These are phyloP conservation scores for Chalciporus pseudorubinellus DNA, from an alignment of 768 basidiomycete genomes.

Conservation along the genomic window DNA sequence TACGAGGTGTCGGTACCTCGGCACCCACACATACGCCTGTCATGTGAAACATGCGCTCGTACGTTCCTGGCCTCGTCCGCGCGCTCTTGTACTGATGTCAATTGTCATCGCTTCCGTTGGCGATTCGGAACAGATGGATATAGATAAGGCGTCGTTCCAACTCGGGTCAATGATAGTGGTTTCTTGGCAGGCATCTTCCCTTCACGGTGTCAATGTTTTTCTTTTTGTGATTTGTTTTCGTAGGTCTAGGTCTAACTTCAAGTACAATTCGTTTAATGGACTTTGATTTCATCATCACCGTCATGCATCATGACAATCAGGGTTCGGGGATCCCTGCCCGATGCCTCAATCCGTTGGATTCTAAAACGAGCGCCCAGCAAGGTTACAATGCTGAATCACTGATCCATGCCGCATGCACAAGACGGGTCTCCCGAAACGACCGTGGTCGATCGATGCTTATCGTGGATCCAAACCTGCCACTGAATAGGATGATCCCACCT, in stretches of 20 bases:
- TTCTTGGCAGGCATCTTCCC: not conserved
- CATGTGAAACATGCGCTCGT: too few species aligned
- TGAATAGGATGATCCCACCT: not conserved
- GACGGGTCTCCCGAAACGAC: too few species aligned
- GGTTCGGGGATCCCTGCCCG: not conserved
- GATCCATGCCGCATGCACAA: too few species aligned
- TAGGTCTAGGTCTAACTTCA: not conserved
- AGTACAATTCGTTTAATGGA: not conserved
- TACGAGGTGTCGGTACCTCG: not conserved
- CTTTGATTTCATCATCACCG: not conserved
- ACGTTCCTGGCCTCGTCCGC: too few species aligned
- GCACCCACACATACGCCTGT: too few species aligned
- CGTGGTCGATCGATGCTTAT: not conserved
- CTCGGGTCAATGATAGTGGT: not conserved
- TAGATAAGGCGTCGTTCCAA: not conserved
- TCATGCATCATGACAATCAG: not conserved
- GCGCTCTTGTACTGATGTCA: too few species aligned
- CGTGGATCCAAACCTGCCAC: not conserved
- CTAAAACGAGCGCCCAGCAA: too few species aligned
- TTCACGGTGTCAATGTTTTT: too few species aligned
- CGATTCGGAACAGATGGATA: constrained; percentile 5
- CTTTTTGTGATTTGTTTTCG: not conserved
- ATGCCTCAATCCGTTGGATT: not conserved
- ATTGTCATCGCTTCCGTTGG: too few species aligned
- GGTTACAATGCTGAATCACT: too few species aligned